phyloP scores from a whole-genome alignment of 2,329 filamentous ascomycete species.

The Fusarium euwallaceae region DNA sequence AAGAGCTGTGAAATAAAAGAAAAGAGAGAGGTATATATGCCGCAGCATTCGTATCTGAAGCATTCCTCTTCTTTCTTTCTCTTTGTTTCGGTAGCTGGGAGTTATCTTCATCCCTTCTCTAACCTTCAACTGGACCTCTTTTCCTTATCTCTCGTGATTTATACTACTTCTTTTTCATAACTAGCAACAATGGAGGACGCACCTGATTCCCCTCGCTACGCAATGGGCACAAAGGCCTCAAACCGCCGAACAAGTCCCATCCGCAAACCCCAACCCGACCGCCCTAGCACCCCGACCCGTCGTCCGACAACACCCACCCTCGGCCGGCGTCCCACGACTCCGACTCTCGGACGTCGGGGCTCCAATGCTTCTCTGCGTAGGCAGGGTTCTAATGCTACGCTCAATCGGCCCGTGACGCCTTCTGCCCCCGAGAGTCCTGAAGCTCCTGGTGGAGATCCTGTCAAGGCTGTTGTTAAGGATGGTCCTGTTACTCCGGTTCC shows the following conservation, averaged over 20 bases:
- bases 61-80: background rate
- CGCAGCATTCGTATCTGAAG: background rate
- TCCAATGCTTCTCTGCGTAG: slow-evolving; percentile 31
- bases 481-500: background rate
- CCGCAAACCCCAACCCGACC: slow-evolving; percentile 25
- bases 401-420: slow-evolving; percentile 32
- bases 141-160: background rate
- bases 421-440: slow-evolving; percentile 3
- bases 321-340: slow-evolving; percentile 36
- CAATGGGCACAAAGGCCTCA: slow-evolving; percentile 41
- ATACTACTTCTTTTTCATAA: background rate
- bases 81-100: background rate
- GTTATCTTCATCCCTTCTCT: background rate
- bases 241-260: slow-evolving; percentile 35
- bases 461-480: slow-evolving; percentile 12
- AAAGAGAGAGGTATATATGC: slow-evolving; percentile 1
- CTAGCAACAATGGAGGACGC: slow-evolving; percentile 22
- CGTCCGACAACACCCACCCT: slow-evolving; percentile 33
- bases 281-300: slow-evolving; percentile 31
- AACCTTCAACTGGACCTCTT: background rate
- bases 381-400: slow-evolving; percentile 29
- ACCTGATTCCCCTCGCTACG: slow-evolving; percentile 38
- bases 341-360: slow-evolving; percentile 23
- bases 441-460: slow-evolving; percentile 13
- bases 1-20: background rate